Evolutionary conservation across 345 rosid genomes (phyloP), one percentile per base, ranked within the genome.

Genomic region (Cardamine occulta): DNA sequence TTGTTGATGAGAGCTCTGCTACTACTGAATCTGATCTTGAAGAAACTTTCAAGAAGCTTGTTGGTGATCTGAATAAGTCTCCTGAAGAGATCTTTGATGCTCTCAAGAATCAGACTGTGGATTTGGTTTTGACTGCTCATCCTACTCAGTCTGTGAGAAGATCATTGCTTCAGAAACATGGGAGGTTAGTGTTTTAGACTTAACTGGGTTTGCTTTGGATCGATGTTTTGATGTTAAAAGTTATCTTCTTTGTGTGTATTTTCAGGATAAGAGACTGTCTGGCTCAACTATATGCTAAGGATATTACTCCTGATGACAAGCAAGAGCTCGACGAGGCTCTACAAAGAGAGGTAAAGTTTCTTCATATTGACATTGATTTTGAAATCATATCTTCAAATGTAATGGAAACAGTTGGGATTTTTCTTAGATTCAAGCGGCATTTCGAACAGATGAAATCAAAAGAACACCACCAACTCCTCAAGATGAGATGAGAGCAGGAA

Each of bases 401-500:
- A 8, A 52, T 1, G 3, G 51, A 31, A 44, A 23, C 1, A 6
- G 6, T 56, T 65, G 34, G 8, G 19, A 0, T n/a, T 8, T 18
- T 5, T 4, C 47, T 40, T 67, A 96, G 99, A 96, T 96, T 81
- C 99, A 96, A 96, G 99, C 99, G 63, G 99, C 99, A 42, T 96
- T 93, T 56, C 90, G 99, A 52, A 96, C 99, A 1, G 99, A 96
- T 84, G 99, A 96, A 74, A 96, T 96, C 72, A 87, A 95, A 49
- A 93, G 99, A 82, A 91, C 99, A 26, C 95, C 96, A 67, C 99
- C 99, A 0, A 85, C 98, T 55, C 99, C 99, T 7, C 99, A 96
- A 79, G 99, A 96, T 87, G 99, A 96, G 79, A 96, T 93, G 98
- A 91, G 99, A 75, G 96, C 91, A 3, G 99, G 99, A 70, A 93